Conservation (phyloP, 257 asterid species). For the Leonotis leonurus region DNA sequence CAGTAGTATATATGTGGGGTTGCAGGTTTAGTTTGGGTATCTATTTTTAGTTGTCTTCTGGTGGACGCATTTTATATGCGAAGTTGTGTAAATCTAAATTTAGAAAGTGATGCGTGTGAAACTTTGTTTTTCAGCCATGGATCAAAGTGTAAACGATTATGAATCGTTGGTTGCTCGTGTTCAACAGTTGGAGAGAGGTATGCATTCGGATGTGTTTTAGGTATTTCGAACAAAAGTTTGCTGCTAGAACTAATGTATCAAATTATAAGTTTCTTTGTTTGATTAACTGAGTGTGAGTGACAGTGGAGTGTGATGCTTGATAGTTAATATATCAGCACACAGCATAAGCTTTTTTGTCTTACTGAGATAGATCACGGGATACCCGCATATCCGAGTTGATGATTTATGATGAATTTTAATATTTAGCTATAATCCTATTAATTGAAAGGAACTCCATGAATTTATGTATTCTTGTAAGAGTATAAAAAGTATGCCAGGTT, state of each 20-base stretch:
- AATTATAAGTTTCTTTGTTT: neutral
- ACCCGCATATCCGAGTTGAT: too few species aligned
- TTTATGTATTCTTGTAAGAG: neutral
- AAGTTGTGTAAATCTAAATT: neutral
- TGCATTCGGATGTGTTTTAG: constrained; percentile 8
- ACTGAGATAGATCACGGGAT: too few species aligned
- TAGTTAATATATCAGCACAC: too few species aligned
- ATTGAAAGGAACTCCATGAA: neutral
- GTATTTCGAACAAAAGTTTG: too few species aligned
- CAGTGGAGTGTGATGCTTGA: too few species aligned
- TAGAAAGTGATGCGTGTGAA: neutral
- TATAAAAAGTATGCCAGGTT: neutral
- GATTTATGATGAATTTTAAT: neutral
- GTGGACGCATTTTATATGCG: neutral
- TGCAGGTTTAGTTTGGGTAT: neutral
- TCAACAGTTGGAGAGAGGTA: constrained; percentile 86
- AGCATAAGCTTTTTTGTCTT: too few species aligned
- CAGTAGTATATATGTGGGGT: neutral
- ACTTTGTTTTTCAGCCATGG: constrained; percentile 51
- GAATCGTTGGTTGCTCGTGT: constrained; percentile 56
- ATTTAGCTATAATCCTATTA: neutral
- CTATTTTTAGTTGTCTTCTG: neutral
- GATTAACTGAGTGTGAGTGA: neutral
- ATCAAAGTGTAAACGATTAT: constrained; percentile 31
- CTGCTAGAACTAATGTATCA: too few species aligned